Evolutionary conservation across 140 eudicot genomes (phyloP).

Genomic region (Bidens hawaiensis): DNA sequence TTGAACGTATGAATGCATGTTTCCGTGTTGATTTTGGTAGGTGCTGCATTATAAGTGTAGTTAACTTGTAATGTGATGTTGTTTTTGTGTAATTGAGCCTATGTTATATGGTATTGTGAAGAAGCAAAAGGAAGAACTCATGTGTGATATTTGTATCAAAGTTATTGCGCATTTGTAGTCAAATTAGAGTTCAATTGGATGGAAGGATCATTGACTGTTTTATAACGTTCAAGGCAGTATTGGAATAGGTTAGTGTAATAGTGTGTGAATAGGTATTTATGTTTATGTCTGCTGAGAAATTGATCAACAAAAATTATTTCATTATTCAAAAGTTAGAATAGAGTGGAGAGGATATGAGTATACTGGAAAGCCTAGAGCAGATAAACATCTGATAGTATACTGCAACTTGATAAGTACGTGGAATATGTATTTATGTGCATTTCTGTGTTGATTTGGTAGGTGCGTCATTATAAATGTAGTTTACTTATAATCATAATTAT

Average conservation of each 20-base stretch:
- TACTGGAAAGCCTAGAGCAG: not conserved
- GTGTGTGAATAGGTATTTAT: not conserved
- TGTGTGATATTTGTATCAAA: conserved; percentile 6
- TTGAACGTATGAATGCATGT: conserved; percentile 10
- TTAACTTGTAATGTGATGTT: conserved; percentile 8
- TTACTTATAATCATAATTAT: too few relatives aligned
- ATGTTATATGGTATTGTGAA: not conserved
- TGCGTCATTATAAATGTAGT: too few relatives aligned
- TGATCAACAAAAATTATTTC: not conserved
- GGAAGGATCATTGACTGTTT: conserved; percentile 9
- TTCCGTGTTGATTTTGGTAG: not conserved
- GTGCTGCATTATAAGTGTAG: not conserved
- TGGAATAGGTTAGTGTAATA: not conserved
- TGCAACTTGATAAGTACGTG: too few relatives aligned
- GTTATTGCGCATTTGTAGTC: conserved; percentile 1
- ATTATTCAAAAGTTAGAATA: not conserved
- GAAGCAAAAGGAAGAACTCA: conserved; percentile 1
- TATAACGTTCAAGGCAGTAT: conserved; percentile 2
- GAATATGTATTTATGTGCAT: too few relatives aligned
- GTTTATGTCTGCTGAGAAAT: not conserved
- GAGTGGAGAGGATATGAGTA: not conserved
- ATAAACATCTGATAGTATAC: too few relatives aligned
- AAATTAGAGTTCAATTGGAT: conserved; percentile 6
- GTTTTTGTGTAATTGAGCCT: not conserved
- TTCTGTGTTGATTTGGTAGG: too few relatives aligned